phyloP scores from a whole-genome alignment of 768 basidiomycete genomes.

The Lentinula edodes region DNA sequence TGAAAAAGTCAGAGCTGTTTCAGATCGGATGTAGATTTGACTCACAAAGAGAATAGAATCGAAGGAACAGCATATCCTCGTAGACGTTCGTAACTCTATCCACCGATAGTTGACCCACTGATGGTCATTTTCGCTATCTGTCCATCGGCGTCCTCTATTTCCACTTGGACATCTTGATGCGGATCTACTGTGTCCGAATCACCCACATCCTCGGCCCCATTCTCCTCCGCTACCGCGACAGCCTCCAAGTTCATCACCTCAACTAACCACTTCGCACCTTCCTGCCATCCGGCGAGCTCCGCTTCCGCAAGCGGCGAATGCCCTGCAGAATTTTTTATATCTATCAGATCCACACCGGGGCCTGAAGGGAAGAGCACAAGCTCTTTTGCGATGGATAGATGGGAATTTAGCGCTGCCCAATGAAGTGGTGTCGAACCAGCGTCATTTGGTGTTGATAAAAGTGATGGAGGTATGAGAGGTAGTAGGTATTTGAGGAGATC shows the following conservation, averaged over 20 bases:
- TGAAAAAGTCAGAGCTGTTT: too few relatives aligned
- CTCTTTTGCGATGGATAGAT: constrained; percentile 54
- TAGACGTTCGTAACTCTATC: not conserved
- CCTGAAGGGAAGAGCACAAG: constrained; percentile 54
- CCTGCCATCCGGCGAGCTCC: constrained; percentile 75
- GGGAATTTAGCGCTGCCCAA: constrained; percentile 86
- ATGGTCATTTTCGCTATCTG: constrained; percentile 61
- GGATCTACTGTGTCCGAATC: constrained; percentile 24
- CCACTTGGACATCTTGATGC: constrained; percentile 51
- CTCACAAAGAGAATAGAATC: too few relatives aligned
- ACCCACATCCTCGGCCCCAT: constrained; percentile 27
- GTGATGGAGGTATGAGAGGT: constrained; percentile 44
- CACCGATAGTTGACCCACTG: constrained; percentile 15
- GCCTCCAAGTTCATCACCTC: constrained; percentile 70
- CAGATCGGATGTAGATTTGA: too few relatives aligned
- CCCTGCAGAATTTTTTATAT: constrained; percentile 68
- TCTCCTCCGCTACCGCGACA: constrained; percentile 29
- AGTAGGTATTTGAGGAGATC: constrained; percentile 76
- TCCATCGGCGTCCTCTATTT: constrained; percentile 70
- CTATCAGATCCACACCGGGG: constrained; percentile 65
- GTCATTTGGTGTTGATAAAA: constrained; percentile 59
- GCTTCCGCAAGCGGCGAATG: constrained; percentile 78
- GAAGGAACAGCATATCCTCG: not conserved
- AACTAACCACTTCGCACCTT: constrained; percentile 79
- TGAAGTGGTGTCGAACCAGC: constrained; percentile 83